phyloP scores from a whole-genome alignment of 371 early-diverging fungal genomes.

The Blakeslea trispora region DNA sequence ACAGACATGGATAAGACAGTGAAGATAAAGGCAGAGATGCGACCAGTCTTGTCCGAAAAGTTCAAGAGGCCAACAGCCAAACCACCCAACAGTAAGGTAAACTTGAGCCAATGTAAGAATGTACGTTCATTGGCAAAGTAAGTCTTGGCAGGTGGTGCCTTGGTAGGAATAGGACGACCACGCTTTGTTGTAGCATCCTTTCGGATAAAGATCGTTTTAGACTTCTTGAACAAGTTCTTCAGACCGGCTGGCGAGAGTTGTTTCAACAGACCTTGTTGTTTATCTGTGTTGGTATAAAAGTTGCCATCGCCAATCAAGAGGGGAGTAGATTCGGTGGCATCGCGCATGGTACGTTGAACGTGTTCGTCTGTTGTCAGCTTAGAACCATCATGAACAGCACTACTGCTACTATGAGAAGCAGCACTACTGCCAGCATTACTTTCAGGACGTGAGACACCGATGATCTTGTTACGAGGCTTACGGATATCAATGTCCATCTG shows the following conservation, averaged over 20 bases:
- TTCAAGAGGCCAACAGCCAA: slow-evolving; percentile 74
- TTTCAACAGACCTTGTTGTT: slow-evolving; percentile 1
- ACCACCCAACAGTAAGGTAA: slow-evolving; percentile 67
- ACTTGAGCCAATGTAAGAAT: slow-evolving; percentile 83
- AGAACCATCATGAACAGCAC: slow-evolving; percentile 18
- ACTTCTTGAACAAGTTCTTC: slow-evolving; percentile 19
- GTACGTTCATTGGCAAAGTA: slow-evolving; percentile 98
- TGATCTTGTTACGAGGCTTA: slow-evolving; percentile 56
- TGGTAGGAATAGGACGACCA: slow-evolving; percentile 22
- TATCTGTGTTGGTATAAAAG: slow-evolving; percentile 7
- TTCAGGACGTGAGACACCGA: slow-evolving; percentile 49
- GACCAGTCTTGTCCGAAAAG: slow-evolving; percentile 73
- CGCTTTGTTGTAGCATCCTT: slow-evolving; percentile 10
- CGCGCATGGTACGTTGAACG: slow-evolving; percentile 36
- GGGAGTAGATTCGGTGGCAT: slow-evolving; percentile 20
- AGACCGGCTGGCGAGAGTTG: slow-evolving; percentile 24
- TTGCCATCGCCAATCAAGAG: slow-evolving; percentile 16
- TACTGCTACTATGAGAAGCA: slow-evolving; percentile 31
- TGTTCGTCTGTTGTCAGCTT: slow-evolving; percentile 31
- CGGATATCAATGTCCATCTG: slow-evolving; percentile 97
- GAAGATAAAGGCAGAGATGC: slow-evolving; percentile 67
- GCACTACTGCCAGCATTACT: slow-evolving; percentile 27
- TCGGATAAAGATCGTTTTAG: slow-evolving; percentile 20
- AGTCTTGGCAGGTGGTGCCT: slow-evolving; percentile 75
- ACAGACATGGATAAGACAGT: slow-evolving; percentile 70